phyloP scores from a whole-genome alignment of 805 yeast species.

The Torulaspora microellipsoides region DNA sequence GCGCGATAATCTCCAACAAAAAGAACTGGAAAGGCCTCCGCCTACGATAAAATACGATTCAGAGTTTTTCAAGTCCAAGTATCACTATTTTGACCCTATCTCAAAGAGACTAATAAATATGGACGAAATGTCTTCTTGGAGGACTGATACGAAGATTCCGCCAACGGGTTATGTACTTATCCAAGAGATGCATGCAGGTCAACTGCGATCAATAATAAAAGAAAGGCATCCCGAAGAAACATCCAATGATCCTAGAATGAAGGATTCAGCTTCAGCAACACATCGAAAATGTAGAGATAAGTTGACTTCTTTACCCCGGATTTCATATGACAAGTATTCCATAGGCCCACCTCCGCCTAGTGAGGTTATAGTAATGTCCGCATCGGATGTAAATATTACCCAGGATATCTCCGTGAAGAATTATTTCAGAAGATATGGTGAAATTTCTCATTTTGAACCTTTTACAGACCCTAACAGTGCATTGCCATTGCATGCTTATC shows the following conservation, averaged over 20 bases:
- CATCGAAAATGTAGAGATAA: conserved; percentile 17
- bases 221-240: conserved; percentile 18
- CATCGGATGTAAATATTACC: conserved; percentile 11
- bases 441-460: conserved; percentile 52
- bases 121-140: conserved; percentile 27
- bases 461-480: conserved; percentile 71
- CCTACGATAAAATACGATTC: conserved; percentile 22
- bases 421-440: conserved; percentile 60
- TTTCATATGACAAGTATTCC: conserved; percentile 63
- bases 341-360: conserved; percentile 69
- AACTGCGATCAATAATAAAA: conserved; percentile 17
- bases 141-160: conserved; percentile 19
- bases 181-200: conserved; percentile 15
- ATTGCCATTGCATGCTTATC: conserved; percentile 69
- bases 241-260: conserved; percentile 28
- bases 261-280: conserved; percentile 1
- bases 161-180: conserved; percentile 24
- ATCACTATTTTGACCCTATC: conserved; percentile 31
- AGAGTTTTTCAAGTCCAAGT: conserved; percentile 23
- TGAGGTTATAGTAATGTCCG: conserved; percentile 66
- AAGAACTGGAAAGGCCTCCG: conserved; percentile 16
- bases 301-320: conserved; percentile 23
- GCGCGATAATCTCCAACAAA: too few species aligned
- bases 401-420: conserved; percentile 37
- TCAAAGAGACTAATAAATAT: conserved; percentile 19